Evolutionary conservation across 2,329 filamentous ascomycete genomes (phyloP), one percentile per base, ranked within the genome.

Genomic region (Meredithiella fracta): DNA sequence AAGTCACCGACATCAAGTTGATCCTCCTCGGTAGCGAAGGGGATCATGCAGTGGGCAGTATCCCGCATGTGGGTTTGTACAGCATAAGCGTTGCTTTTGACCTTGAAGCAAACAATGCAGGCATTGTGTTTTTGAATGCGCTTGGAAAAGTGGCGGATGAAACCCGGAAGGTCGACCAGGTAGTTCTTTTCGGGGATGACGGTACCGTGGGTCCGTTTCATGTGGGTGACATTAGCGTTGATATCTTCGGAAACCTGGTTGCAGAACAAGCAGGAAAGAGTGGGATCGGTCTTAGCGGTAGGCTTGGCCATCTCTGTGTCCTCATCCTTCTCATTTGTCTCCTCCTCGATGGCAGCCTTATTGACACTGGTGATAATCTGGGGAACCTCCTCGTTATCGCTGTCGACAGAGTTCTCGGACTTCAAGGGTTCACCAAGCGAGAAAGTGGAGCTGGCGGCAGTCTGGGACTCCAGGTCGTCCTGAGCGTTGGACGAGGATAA

Each of bases 1-100:
- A 87, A 96, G 61, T 97, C 87, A 57, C 92, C 92, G 64, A 98
- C 87, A 56, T 94, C 88, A 29, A 97, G 77, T 71, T 96, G 88
- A 65, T 97, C 89, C 37, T 85, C 83, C 65, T 96, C 87, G 0
- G 82, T 84, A 53, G 83, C 82, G 67, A 91, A 98, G 0, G 88
- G 90, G 62, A 98, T 94, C 78, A 90, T 95, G 76, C 91, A 97
- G 69, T 98, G 92, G 0, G 88, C 85, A 66, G 89, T 91, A 67
- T 98, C 92, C 47, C 88, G 83, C 92, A 98, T 98, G 67, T 98
- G 92, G 0, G 90, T 96, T 66, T 96, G 90, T 25, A 90, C 80
- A 17, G 86, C 91, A 57, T 83, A 81, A 0, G 85, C 75, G 11
- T 83, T 90, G 60, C 83, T 79, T 65, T 92, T 86, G 47, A 83